Evolutionary conservation across 2,329 filamentous ascomycete species (phyloP).

Genomic region (Ambrosiella beaveri): DNA sequence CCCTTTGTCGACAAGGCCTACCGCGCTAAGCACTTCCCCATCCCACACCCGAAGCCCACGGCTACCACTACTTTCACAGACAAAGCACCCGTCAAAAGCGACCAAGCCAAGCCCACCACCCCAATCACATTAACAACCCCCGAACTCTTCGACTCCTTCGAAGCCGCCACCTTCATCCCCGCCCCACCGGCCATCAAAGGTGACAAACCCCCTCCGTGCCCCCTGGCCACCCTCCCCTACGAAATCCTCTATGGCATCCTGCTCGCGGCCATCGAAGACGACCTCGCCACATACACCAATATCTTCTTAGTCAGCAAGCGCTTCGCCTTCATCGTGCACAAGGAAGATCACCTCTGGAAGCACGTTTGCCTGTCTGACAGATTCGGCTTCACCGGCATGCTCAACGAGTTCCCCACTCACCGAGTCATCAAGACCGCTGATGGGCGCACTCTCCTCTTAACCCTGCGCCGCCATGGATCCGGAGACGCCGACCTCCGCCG

Average conservation of each 20-base stretch:
- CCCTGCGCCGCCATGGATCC: background rate
- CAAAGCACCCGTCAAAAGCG: conserved; percentile 26
- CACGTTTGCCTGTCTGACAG: conserved; percentile 50
- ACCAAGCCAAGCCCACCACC: conserved; percentile 7
- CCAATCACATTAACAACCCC: conserved; percentile 30
- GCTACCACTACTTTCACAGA: background rate
- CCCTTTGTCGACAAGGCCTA: conserved; percentile 69
- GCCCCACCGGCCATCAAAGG: conserved; percentile 53
- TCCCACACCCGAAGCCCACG: background rate
- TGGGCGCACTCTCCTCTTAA: background rate
- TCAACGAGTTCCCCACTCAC: conserved; percentile 48
- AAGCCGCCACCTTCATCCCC: conserved; percentile 48
- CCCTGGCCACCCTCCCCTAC: conserved; percentile 58
- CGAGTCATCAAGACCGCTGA: conserved; percentile 19
- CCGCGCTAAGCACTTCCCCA: conserved; percentile 76
- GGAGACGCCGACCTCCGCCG: background rate
- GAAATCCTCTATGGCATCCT: conserved; percentile 75
- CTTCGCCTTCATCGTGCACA: conserved; percentile 66
- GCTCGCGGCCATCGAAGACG: conserved; percentile 49
- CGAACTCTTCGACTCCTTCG: conserved; percentile 63
- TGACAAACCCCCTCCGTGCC: conserved; percentile 58
- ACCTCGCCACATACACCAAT: conserved; percentile 61
- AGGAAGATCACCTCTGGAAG: conserved; percentile 78
- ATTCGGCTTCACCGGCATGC: conserved; percentile 70
- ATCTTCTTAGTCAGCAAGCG: conserved; percentile 71